Evolutionary conservation across 345 rosid species (phyloP), one percentile per base, ranked within the genome.

Genomic region (Laguncularia racemosa): DNA sequence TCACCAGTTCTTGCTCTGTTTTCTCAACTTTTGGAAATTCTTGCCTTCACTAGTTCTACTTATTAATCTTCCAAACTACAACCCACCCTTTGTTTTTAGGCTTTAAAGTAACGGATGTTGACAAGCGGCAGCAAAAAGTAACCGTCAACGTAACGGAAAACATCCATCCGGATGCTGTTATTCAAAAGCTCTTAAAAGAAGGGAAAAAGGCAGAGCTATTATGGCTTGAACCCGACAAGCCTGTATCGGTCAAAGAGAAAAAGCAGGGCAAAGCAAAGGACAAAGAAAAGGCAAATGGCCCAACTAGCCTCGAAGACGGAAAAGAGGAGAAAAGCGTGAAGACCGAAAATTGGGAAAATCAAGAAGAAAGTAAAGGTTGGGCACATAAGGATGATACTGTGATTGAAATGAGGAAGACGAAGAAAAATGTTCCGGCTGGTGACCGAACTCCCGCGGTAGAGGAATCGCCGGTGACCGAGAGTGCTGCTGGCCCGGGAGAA

Each of bases 71-170:
- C 40, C 7, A 33, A 33, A 33, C 7, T 50, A 8, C 44, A 13
- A 16, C 40, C 21, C 11, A 44, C 19, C 45, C 20, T 16, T 40
- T 23, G 2, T 16, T 13, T 14, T 52, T 64, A 78, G 82, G 79
- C 14, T 76, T 78, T 57, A 15, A 55, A 47, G 19, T 16, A 1
- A 38, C 67, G 38, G 70, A 74, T 3, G 44, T 74, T 57, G 82
- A 78, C 64, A 48, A 71, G 20, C 63, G 55, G 64, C 74, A 68
- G 52, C 79, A 71, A 26, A 78, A 71, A 56, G 76, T 54, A 19
- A 71, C 70, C 0, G 74, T 71, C n/a, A 3, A 7, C 40, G 1
- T 65, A 7, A 44, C 21, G 3, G 81, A 76, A 20, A 18, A 62
- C 61, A 56, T 71, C n/a, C 73, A 70, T 8, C 53, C 69, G 33